Conservation (phyloP, 2,329 filamentous ascomycete species). For the Harringtonia aguacate region DNA sequence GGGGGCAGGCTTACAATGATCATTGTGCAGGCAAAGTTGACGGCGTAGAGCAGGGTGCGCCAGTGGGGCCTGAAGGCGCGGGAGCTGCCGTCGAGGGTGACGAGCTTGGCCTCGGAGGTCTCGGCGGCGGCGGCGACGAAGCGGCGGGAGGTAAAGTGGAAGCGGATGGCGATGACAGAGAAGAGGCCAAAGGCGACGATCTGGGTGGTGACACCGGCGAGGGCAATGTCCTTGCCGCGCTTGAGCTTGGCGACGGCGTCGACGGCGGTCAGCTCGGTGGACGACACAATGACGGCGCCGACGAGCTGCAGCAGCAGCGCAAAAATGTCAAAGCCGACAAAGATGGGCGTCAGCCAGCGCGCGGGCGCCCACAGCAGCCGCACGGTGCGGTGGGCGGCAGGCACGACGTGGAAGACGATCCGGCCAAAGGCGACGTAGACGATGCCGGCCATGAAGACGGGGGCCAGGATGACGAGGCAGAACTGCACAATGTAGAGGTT, state of each 20-base stretch:
- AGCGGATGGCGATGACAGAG: constrained; percentile 30
- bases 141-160: constrained; percentile 31
- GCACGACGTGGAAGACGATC: constrained; percentile 27
- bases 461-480: constrained; percentile 24
- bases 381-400: constrained; percentile 18
- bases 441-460: constrained; percentile 27
- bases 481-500: constrained; percentile 24
- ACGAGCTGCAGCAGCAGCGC: constrained; percentile 26
- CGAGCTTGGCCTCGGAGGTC: constrained; percentile 27
- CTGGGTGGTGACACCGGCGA: constrained; percentile 30
- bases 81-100: constrained; percentile 12
- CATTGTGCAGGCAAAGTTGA: constrained; percentile 19
- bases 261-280: constrained; percentile 19
- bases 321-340: constrained; percentile 27
- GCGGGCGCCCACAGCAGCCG: constrained; percentile 25
- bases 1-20: constrained; percentile 20
- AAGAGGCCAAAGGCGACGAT: constrained; percentile 35
- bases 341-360: constrained; percentile 26
- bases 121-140: constrained; percentile 20
- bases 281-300: constrained; percentile 28
- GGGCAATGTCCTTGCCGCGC: constrained; percentile 25
- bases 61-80: constrained; percentile 20
- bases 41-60: constrained; percentile 23
- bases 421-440: constrained; percentile 28
- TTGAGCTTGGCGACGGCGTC: constrained; percentile 21